Evolutionary conservation across 2,329 filamentous ascomycete species (phyloP), one percentile per base, ranked within the genome.

Genomic region (Penicillium sp.): DNA sequence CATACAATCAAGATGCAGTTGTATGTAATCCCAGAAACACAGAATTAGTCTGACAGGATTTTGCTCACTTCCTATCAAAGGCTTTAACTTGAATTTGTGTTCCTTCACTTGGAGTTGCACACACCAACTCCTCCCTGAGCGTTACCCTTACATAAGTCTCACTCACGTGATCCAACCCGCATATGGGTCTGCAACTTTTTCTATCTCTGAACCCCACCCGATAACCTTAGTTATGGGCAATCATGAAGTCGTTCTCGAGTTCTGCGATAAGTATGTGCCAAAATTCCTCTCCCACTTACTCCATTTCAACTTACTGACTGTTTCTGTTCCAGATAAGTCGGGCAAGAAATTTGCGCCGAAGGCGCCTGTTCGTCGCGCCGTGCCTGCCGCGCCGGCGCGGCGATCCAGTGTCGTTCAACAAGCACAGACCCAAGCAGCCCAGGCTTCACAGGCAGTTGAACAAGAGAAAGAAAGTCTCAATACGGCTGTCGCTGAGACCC

Each of bases 271-370:
- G 79, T 79, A 70, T 65, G 74, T 69, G 15, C 27, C 49, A 40
- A 27, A 29, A n/a, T 12, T 0, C 18, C 23, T 29, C 22, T 42
- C 31, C 8, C 3, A n/a, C 4, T 7, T 22, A 14, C 12, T 23
- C n/a, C 25, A 26, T 4, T 15, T 26, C 6, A 20, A 2, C 20
- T 44, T 31, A 23, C 44, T 51, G 14, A 55, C 46, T 6, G 11
- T 1, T n/a, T 45, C 29, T 35, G 58, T 8, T 55, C 9, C 18
- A 75, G 79, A 75, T 64, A 87, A 89, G 79, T 87, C 88, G 76
- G 81, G 87, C 73, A 89, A 89, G 76, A 89, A 89, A 74, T 90
- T 91, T 76, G 89, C 89, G 70, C 88, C 88, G 43, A 90, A 89
- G 76, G 83, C 83, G 61, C 84, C 83, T 31, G 78, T 80, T 61